Percentiles rank a stretch among this genome's conserved stretches.
Conservation (phyloP, 345 rosid species). For the Pugionium dolabratum region DNA sequence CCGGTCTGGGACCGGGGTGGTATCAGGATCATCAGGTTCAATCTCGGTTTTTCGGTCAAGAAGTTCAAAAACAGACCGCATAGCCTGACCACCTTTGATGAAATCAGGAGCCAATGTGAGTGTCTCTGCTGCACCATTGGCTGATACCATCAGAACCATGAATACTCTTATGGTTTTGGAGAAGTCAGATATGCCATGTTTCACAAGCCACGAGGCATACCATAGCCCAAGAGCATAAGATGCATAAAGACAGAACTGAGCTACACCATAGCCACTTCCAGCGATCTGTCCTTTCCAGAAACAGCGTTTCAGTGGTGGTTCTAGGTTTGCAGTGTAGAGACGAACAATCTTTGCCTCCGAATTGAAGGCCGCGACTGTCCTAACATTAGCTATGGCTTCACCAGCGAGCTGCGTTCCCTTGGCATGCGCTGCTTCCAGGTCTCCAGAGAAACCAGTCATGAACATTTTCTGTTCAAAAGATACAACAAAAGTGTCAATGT, state of each 20-base stretch:
- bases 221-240: constrained; percentile 98
- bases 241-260: constrained; percentile 90
- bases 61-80: constrained; percentile 88
- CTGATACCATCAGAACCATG: constrained; percentile 99
- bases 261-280: constrained; percentile 93
- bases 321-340: constrained; percentile 76
- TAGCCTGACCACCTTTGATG: constrained; percentile 96
- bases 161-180: constrained; percentile 94
- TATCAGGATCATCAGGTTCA: constrained; percentile 89
- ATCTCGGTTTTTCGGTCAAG: constrained; percentile 98
- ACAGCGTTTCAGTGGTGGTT: constrained; percentile 76
- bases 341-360: constrained; percentile 85
- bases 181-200: constrained; percentile 96
- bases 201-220: constrained; percentile 99
- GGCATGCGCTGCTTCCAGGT: constrained; percentile 88
- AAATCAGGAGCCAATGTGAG: constrained; percentile 95
- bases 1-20: constrained; percentile 72
- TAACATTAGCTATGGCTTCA: constrained; percentile 92
- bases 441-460: constrained; percentile 96
- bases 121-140: constrained; percentile 98
- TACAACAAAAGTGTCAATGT: not conserved
- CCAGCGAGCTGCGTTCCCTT: constrained; percentile 96
- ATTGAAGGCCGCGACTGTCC: constrained; percentile 97
- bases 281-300: constrained; percentile 99
- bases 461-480: constrained; percentile 83